These are phyloP conservation scores for Coniochaeta sp. DNA, from an alignment of 2,329 filamentous ascomycete species.

Conservation along the genomic window DNA sequence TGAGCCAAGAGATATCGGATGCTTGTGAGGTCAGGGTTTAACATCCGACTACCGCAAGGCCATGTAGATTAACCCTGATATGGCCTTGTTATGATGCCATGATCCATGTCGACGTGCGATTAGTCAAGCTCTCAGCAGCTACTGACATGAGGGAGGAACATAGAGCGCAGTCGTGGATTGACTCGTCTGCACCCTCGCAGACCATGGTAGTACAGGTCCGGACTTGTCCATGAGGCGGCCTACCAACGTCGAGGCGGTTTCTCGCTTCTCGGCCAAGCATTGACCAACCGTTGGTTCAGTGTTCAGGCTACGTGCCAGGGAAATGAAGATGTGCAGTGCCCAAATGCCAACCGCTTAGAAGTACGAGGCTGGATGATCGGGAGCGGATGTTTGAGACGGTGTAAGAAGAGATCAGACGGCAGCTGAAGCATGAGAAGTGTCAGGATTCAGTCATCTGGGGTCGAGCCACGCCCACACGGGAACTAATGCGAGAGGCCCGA, in stretches of 20 bases:
- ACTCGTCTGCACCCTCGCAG: background rate
- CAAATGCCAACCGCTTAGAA: background rate
- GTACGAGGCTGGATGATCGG: background rate
- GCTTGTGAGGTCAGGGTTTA: no score
- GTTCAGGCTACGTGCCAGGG: background rate
- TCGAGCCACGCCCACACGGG: background rate
- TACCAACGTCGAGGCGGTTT: background rate
- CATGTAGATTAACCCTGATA: background rate
- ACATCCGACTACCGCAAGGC: no score
- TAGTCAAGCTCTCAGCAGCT: background rate
- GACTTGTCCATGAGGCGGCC: background rate
- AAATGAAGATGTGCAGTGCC: background rate
- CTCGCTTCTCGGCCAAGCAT: background rate
- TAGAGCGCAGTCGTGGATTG: background rate
- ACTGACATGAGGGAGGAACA: background rate
- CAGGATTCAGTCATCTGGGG: slow-evolving; percentile 8
- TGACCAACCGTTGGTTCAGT: background rate
- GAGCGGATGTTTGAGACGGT: slow-evolving; percentile 8
- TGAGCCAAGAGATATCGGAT: background rate
- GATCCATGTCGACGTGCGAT: background rate
- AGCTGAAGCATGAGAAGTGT: slow-evolving; percentile 20
- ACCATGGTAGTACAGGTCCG: background rate
- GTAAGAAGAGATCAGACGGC: slow-evolving; percentile 21
- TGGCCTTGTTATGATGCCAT: background rate
- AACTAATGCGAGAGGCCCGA: background rate